phyloP scores from a whole-genome alignment of 2,329 filamentous ascomycete genomes.

The Drechslerella coelobrocha region DNA sequence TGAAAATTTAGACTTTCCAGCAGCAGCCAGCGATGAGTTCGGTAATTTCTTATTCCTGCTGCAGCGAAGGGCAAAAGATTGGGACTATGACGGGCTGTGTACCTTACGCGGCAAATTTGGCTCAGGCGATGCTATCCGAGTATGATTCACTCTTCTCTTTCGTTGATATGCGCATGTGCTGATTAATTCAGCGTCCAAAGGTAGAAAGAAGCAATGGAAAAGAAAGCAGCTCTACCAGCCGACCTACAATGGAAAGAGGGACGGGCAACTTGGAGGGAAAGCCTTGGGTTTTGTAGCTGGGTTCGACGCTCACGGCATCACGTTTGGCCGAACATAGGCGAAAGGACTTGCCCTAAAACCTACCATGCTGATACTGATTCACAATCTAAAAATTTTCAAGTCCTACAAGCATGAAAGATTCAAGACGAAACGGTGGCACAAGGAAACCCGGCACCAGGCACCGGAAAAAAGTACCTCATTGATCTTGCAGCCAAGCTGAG shows the following conservation, averaged over 20 bases:
- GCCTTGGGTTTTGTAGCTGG: slow-evolving; percentile 39
- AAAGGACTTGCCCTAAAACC: slow-evolving; percentile 41
- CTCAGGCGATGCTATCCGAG: slow-evolving; percentile 24
- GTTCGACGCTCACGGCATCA: not conserved
- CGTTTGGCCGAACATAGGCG: slow-evolving; percentile 17
- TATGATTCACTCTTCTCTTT: slow-evolving; percentile 34
- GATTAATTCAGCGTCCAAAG: not conserved
- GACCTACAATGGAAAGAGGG: not conserved
- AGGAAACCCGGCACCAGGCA: slow-evolving; percentile 21
- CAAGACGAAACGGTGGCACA: slow-evolving; percentile 11
- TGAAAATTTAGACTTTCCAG: slow-evolving; percentile 31
- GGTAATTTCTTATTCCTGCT: slow-evolving; percentile 32
- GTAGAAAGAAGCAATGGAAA: slow-evolving; percentile 11
- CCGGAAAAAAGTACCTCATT: slow-evolving; percentile 47
- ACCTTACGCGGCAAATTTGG: slow-evolving; percentile 34
- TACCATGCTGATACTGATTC: slow-evolving; percentile 33
- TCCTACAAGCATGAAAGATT: not conserved
- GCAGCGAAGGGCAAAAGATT: slow-evolving; percentile 2
- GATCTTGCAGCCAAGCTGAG: slow-evolving; percentile 20
- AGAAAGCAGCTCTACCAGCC: not conserved
- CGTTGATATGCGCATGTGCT: not conserved
- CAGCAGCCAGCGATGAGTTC: slow-evolving; percentile 13
- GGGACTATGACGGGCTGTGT: slow-evolving; percentile 21
- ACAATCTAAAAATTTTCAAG: slow-evolving; percentile 26
- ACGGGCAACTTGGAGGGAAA: slow-evolving; percentile 1